These are phyloP conservation scores for Pythium insidiosum DNA, from an alignment of 352 stramenopile species.

Conservation along the genomic window DNA sequence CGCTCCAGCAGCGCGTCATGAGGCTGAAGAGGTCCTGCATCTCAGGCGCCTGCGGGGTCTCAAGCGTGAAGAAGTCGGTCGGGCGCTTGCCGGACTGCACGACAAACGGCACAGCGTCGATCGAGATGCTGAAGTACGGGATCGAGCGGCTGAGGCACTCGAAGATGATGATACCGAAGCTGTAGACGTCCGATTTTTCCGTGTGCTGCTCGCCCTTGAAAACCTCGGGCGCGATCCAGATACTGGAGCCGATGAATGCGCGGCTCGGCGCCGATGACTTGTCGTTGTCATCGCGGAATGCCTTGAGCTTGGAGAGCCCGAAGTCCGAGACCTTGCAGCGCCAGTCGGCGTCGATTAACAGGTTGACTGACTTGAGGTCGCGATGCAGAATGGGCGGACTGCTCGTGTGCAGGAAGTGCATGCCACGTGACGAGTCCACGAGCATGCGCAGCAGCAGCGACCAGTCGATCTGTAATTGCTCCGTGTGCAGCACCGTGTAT, in stretches of 20 bases:
- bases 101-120: conserved; percentile 77
- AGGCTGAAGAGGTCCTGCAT: conserved; percentile 62
- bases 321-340: conserved; percentile 88
- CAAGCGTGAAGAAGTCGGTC: conserved; percentile 62
- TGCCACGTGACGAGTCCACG: conserved; percentile 79
- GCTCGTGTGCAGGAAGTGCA: conserved; percentile 89
- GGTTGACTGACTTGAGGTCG: conserved; percentile 87
- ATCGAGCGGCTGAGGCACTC: conserved; percentile 54
- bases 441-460: conserved; percentile 81
- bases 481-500: conserved; percentile 71
- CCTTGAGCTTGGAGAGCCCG: conserved; percentile 81
- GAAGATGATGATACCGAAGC: conserved; percentile 80
- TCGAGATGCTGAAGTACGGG: conserved; percentile 70
- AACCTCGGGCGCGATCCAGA: conserved; percentile 89
- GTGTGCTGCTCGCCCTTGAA: conserved; percentile 84
- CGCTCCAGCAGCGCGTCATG: conserved; percentile 77
- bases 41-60: conserved; percentile 31
- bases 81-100: conserved; percentile 71
- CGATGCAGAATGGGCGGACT: conserved; percentile 84
- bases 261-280: conserved; percentile 24
- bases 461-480: conserved; percentile 82
- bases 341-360: conserved; percentile 86
- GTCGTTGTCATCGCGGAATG: conserved; percentile 54
- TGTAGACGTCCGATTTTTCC: conserved; percentile 87
- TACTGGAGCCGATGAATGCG: conserved; percentile 76